phyloP scores from a whole-genome alignment of 2,329 filamentous ascomycete genomes.

The Sphaerostilbella broomeana region DNA sequence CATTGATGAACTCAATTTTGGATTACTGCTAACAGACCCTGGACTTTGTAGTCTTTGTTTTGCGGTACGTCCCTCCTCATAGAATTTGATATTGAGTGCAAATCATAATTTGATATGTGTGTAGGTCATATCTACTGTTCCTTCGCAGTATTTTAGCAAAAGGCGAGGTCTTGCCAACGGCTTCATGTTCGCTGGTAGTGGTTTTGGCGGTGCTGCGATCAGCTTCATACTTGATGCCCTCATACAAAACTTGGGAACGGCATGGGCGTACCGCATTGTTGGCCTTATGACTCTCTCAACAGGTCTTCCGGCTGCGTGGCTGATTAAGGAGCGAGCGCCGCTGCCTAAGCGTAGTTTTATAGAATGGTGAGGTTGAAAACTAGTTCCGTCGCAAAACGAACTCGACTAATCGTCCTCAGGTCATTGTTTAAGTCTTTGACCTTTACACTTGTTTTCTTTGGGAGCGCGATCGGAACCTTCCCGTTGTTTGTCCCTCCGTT shows the following conservation, averaged over 20 bases:
- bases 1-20: too few relatives aligned
- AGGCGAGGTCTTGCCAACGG: slow-evolving; percentile 46
- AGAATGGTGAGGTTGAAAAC: slow-evolving; percentile 1
- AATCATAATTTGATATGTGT: not conserved
- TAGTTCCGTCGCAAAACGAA: not conserved
- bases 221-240: slow-evolving; percentile 38
- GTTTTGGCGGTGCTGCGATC: slow-evolving; percentile 43
- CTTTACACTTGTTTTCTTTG: slow-evolving; percentile 45
- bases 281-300: slow-evolving; percentile 44
- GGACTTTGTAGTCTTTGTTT: slow-evolving; percentile 16
- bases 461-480: slow-evolving; percentile 49
- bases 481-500: slow-evolving; percentile 54
- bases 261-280: slow-evolving; percentile 46
- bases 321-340: slow-evolving; percentile 40
- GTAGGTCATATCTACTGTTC: slow-evolving; percentile 36
- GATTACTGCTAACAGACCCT: too few relatives aligned
- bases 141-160: slow-evolving; percentile 44
- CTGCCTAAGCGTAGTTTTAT: slow-evolving; percentile 35
- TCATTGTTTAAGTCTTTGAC: slow-evolving; percentile 42
- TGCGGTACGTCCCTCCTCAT: slow-evolving; percentile 20
- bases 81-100: not conserved
- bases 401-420: slow-evolving; percentile 19
- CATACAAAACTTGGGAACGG: slow-evolving; percentile 32
- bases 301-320: slow-evolving; percentile 44
- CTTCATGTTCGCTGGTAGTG: slow-evolving; percentile 41